Evolutionary conservation across 768 basidiomycete species (phyloP).

Genomic region (Pilatotrama ljubarskyi): DNA sequence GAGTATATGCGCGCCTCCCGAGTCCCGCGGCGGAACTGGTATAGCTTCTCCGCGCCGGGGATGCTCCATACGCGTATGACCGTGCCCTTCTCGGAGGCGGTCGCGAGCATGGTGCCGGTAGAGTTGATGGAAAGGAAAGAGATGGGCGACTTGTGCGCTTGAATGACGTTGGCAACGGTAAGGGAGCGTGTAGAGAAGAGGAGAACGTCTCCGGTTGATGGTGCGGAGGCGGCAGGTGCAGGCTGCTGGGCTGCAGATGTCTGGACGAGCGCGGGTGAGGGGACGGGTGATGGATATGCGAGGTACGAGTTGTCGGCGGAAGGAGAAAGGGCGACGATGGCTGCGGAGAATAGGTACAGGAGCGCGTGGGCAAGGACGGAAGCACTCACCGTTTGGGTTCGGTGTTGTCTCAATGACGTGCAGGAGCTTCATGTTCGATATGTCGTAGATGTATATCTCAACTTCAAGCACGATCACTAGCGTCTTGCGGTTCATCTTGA

Average conservation of each 20-base stretch:
- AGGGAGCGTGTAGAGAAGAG: constrained; percentile 92
- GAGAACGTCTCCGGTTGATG: constrained; percentile 82
- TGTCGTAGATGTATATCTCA: constrained; percentile 99
- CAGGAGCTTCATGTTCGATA: constrained; percentile 95
- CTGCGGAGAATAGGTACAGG: constrained; percentile 40
- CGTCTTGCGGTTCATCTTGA: constrained; percentile 96
- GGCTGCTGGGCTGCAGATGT: constrained; percentile 39
- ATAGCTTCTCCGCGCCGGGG: constrained; percentile 89
- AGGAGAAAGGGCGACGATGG: constrained; percentile 92
- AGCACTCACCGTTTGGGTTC: constrained; percentile 82
- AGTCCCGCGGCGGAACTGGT: constrained; percentile 92
- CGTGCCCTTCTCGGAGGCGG: constrained; percentile 93
- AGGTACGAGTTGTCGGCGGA: constrained; percentile 92
- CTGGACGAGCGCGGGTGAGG: constrained; percentile 66
- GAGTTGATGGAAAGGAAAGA: constrained; percentile 85
- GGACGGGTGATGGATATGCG: constrained; percentile 94
- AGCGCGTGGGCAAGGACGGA: background rate
- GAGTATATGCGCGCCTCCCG: constrained; percentile 84
- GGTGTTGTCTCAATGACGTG: constrained; percentile 97
- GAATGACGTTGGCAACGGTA: constrained; percentile 92
- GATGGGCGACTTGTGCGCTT: constrained; percentile 94
- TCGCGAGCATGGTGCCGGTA: constrained; percentile 87
- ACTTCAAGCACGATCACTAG: constrained; percentile 93
- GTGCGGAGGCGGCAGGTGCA: constrained; percentile 28
- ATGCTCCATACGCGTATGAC: constrained; percentile 94